phyloP scores from a whole-genome alignment of 805 yeast species.

The Nadsonia fulvescens region DNA sequence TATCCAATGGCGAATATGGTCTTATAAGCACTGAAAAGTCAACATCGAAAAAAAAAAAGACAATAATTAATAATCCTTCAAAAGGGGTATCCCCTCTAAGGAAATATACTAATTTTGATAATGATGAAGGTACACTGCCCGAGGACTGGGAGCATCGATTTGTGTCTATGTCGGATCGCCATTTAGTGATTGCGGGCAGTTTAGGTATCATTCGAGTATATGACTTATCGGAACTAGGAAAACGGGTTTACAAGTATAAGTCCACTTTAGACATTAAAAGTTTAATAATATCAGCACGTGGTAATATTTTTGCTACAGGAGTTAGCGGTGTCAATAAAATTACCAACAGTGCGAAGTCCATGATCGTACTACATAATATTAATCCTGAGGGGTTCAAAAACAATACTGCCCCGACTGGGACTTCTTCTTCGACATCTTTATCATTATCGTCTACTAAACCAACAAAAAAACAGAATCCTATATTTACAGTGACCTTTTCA shows the following conservation, averaged over 20 bases:
- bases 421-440: neutral
- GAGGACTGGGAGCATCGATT: constrained; percentile 13
- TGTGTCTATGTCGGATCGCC: constrained; percentile 31
- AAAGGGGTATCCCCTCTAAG: neutral
- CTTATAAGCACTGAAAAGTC: constrained; percentile 3
- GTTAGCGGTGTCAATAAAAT: constrained; percentile 60
- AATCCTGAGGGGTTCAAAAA: constrained; percentile 1
- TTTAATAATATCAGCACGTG: constrained; percentile 49
- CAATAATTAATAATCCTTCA: constrained; percentile 2
- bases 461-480: constrained; percentile 1
- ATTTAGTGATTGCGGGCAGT: constrained; percentile 53
- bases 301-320: constrained; percentile 55
- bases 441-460: neutral
- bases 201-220: constrained; percentile 52
- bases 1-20: constrained; percentile 5
- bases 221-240: constrained; percentile 38
- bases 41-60: constrained; percentile 3
- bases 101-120: no score
- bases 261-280: constrained; percentile 68
- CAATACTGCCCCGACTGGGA: constrained; percentile 3
- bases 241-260: constrained; percentile 46
- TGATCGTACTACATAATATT: constrained; percentile 40
- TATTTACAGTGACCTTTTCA: constrained; percentile 40
- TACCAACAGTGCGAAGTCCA: constrained; percentile 39
- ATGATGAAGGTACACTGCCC: constrained; percentile 7